These are phyloP conservation scores for Globisporangium sylvaticum DNA, from an alignment of 352 stramenopile genomes.

Conservation along the genomic window DNA sequence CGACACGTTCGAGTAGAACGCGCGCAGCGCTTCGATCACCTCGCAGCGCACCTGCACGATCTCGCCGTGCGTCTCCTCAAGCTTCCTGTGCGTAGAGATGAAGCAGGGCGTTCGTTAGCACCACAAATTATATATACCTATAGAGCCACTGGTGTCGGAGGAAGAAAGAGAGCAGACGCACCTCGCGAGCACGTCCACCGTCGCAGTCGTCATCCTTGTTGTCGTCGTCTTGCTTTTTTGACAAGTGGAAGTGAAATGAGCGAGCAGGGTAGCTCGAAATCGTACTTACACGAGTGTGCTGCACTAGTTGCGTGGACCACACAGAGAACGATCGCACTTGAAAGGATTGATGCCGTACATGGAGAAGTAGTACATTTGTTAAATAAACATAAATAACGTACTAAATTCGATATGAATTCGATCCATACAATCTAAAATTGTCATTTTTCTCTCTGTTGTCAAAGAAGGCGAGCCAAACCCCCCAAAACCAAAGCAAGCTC, in stretches of 20 bases:
- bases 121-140: too few species aligned
- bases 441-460: neutral
- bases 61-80: slow-evolving; percentile 64
- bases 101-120: neutral
- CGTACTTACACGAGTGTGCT: neutral
- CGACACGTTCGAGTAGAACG: slow-evolving; percentile 59
- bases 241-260: slow-evolving; percentile 5
- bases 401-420: neutral
- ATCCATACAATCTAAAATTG: neutral
- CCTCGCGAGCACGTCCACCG: slow-evolving; percentile 23
- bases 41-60: slow-evolving; percentile 50
- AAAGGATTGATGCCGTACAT: neutral
- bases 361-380: too few species aligned
- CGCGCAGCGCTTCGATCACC: slow-evolving; percentile 53
- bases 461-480: neutral
- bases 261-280: slow-evolving; percentile 17
- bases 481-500: neutral
- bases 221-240: slow-evolving; percentile 2
- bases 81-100: slow-evolving; percentile 29
- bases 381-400: too few species aligned
- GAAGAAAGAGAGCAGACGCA: neutral
- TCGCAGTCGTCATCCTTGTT: slow-evolving; percentile 9
- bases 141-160: too few species aligned
- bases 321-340: neutral
- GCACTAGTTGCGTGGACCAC: neutral